Evolutionary conservation across 2,329 filamentous ascomycete genomes (phyloP).

Genomic region (Drechmeria coniospora): DNA sequence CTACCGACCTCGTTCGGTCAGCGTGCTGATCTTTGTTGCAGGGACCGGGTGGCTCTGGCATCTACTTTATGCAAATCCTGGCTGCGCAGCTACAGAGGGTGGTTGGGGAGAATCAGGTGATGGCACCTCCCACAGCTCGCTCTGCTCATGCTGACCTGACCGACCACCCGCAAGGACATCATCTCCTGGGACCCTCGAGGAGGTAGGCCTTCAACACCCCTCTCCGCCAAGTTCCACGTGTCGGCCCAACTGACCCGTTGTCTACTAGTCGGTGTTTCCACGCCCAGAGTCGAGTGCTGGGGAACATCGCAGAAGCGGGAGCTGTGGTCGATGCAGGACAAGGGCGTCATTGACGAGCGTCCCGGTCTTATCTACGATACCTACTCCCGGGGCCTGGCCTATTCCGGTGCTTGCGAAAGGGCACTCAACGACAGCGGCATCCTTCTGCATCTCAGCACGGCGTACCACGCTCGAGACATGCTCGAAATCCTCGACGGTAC

Average conservation of each 20-base stretch:
- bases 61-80: slow-evolving; percentile 16
- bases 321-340: slow-evolving; percentile 27
- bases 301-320: slow-evolving; percentile 22
- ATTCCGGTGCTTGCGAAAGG: slow-evolving; percentile 26
- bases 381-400: slow-evolving; percentile 25
- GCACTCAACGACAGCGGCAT: slow-evolving; percentile 20
- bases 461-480: slow-evolving; percentile 30
- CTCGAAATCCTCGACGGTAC: slow-evolving; percentile 27
- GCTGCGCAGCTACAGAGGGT: slow-evolving; percentile 24
- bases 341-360: slow-evolving; percentile 30
- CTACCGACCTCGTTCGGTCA: neutral
- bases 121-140: neutral
- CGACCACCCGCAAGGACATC: slow-evolving; percentile 20
- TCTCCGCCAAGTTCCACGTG: no score
- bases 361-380: slow-evolving; percentile 29
- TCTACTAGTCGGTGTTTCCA: slow-evolving; percentile 33
- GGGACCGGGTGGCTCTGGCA: slow-evolving; percentile 34
- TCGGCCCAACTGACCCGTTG: no score
- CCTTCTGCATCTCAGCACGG: slow-evolving; percentile 25
- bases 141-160: neutral
- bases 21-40: slow-evolving; percentile 4
- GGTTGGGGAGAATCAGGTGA: slow-evolving; percentile 29
- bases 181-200: slow-evolving; percentile 37
- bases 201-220: slow-evolving; percentile 9
- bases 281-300: slow-evolving; percentile 37